Evolutionary conservation across 352 stramenopile species (phyloP), one percentile per base, ranked within the genome.

Genomic region (Phytophthora sp.): DNA sequence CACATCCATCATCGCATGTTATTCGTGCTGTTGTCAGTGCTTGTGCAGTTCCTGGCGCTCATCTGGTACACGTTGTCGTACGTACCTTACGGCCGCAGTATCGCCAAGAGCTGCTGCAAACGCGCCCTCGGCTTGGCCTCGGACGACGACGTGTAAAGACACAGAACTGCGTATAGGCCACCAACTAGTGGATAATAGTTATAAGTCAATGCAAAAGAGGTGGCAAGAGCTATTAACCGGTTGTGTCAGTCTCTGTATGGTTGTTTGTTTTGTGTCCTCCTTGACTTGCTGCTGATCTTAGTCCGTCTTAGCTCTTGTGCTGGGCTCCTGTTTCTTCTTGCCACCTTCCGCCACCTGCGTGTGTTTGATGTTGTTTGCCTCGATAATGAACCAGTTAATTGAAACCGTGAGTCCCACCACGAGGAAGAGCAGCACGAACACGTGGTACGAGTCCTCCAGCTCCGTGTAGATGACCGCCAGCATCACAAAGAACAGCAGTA

Each of bases 51-150:
- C 63, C 15, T 82, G 12, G 84, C 89, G 49, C 80, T 95, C 24
- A 41, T 91, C 11, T 96, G 89, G 89, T 95, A 95, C 72, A 94
- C 84, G 57, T 66, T 95, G 13, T 95, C 87, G n/a, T 96, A 94
- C 69, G 74, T 96, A 0, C 89, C 89, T 1, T 96, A 94, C 63
- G 89, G 84, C n/a, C 85, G 88, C 59, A 80, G 74, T 30, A 90
- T 93, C 49, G 77, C 76, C 18, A 27, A 79, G 26, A 73, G 68
- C 21, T 91, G 80, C 77, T 93, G 82, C 76, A 91, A 90, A 65
- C 77, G 84, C 45, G 71, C 73, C 33, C 77, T 74, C 26, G 77
- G 80, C 36, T 47, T 86, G 53, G 44, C 63, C 8, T 65, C 68
- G 12, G 77, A 90, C 44, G 82, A 91, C 27, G 76, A 90, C 39